Evolutionary conservation across 2,329 filamentous ascomycete genomes (phyloP).

Genomic region (Alternaria novae-zelandiae): DNA sequence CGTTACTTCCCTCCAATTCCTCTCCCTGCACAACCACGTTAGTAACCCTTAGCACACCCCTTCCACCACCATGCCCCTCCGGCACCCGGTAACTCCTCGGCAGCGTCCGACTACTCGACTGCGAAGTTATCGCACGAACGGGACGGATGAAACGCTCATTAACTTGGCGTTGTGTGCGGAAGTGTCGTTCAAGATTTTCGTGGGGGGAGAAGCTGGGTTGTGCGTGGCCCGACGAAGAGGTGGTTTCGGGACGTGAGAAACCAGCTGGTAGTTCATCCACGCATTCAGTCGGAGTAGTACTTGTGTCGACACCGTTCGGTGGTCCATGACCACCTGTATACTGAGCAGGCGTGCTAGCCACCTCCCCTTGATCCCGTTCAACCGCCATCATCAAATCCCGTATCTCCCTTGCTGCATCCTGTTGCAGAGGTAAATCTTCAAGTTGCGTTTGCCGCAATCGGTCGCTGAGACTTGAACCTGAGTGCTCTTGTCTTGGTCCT

Average conservation of each 20-base stretch:
- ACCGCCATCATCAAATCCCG: constrained; percentile 1
- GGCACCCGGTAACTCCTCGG: constrained; percentile 2
- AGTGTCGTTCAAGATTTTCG: not conserved
- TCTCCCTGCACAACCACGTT: not conserved
- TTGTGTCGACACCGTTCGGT: no score
- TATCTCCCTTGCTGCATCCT: constrained; percentile 1
- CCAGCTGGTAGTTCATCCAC: not conserved
- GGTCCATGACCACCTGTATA: no score
- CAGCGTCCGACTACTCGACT: not conserved
- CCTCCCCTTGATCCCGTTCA: not conserved
- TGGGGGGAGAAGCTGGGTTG: no score
- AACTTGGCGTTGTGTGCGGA: not conserved
- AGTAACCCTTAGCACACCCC: not conserved
- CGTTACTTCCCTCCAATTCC: not conserved
- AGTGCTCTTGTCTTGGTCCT: not conserved
- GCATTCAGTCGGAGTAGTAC: no score
- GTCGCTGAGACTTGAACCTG: constrained; percentile 2
- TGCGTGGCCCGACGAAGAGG: no score
- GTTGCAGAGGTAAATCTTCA: constrained; percentile 2
- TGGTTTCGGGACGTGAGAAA: not conserved
- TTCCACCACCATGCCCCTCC: not conserved
- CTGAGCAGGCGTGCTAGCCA: not conserved
- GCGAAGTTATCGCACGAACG: not conserved
- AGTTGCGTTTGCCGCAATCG: not conserved
- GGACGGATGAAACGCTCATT: not conserved